phyloP scores from a whole-genome alignment of 2,329 filamentous ascomycete species.

The Tolypocladium guangdongense region DNA sequence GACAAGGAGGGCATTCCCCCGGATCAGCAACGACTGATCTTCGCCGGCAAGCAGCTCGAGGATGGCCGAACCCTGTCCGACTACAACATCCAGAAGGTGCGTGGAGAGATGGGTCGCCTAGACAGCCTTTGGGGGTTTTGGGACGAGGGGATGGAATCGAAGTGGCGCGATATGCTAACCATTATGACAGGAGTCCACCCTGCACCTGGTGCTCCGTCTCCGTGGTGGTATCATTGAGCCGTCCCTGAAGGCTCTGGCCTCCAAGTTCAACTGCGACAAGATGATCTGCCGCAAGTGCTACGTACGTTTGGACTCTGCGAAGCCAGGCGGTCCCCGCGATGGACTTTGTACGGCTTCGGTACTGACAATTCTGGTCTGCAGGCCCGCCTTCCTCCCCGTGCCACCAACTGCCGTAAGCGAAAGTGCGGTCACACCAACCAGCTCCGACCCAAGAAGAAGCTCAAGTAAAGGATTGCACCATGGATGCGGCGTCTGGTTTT shows the following conservation, averaged over 20 bases:
- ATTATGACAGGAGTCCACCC: conserved; percentile 71
- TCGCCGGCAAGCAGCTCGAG: conserved; percentile 98
- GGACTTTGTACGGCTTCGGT: not conserved
- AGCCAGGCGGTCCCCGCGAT: no score
- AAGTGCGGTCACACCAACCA: conserved; percentile 99
- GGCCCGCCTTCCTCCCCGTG: conserved; percentile 87
- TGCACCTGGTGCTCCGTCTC: conserved; percentile 96
- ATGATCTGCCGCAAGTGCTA: conserved; percentile 99
- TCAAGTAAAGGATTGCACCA: conserved; percentile 52
- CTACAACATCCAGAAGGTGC: conserved; percentile 99
- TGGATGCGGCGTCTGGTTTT: conserved; percentile 34
- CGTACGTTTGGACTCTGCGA: conserved; percentile 45
- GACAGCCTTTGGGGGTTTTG: not conserved
- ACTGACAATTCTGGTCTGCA: conserved; percentile 16
- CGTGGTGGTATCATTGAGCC: conserved; percentile 99
- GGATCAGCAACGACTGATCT: conserved; percentile 97
- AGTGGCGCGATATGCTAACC: conserved; percentile 17
- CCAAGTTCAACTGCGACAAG: conserved; percentile 99
- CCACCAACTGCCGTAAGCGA: conserved; percentile 99
- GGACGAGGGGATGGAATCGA: not conserved
- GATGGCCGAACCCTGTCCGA: conserved; percentile 93
- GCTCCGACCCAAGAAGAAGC: conserved; percentile 99
- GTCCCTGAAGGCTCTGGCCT: conserved; percentile 93
- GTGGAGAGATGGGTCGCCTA: conserved; percentile 15
- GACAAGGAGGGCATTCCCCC: conserved; percentile 99